phyloP scores from a whole-genome alignment of 2,329 filamentous ascomycete genomes.

The Teratosphaeria pseudoeucalypti region DNA sequence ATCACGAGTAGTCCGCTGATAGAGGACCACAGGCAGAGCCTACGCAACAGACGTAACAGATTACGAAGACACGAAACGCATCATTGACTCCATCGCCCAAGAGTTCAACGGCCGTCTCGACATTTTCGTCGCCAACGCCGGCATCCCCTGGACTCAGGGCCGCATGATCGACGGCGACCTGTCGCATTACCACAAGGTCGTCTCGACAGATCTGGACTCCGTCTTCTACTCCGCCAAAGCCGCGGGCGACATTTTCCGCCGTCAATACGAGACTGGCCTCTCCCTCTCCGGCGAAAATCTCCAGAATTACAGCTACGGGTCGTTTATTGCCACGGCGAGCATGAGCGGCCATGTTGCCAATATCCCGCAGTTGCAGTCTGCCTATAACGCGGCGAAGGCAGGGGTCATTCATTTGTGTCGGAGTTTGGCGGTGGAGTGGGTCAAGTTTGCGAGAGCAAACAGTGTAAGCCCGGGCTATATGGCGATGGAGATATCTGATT shows the following conservation, averaged over 20 bases:
- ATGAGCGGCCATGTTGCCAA: conserved; percentile 74
- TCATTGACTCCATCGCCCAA: conserved; percentile 33
- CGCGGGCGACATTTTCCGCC: conserved; percentile 58
- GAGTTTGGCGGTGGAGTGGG: conserved; percentile 67
- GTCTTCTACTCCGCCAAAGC: conserved; percentile 68
- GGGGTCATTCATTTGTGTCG: conserved; percentile 42
- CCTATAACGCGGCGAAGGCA: conserved; percentile 30
- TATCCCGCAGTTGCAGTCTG: conserved; percentile 62
- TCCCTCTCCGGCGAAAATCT: conserved; percentile 26
- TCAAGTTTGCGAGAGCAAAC: conserved; percentile 62
- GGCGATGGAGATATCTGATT: conserved; percentile 59
- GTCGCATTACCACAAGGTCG: conserved; percentile 56
- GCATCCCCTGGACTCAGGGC: conserved; percentile 62
- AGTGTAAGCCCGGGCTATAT: conserved; percentile 67
- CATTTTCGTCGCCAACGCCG: conserved; percentile 69
- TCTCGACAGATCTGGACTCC: conserved; percentile 63
- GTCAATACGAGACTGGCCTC: conserved; percentile 58
- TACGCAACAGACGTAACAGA: conserved; percentile 40
- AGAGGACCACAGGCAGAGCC: conserved; percentile 31
- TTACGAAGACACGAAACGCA: conserved; percentile 31
- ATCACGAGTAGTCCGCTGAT: neutral
- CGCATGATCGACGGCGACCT: conserved; percentile 55
- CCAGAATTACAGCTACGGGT: conserved; percentile 19
- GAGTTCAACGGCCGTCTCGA: conserved; percentile 69
- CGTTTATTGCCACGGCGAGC: conserved; percentile 62